These are phyloP conservation scores for Aspergillus diversus DNA, from an alignment of 495 filamentous ascomycete genomes.

Conservation along the genomic window DNA sequence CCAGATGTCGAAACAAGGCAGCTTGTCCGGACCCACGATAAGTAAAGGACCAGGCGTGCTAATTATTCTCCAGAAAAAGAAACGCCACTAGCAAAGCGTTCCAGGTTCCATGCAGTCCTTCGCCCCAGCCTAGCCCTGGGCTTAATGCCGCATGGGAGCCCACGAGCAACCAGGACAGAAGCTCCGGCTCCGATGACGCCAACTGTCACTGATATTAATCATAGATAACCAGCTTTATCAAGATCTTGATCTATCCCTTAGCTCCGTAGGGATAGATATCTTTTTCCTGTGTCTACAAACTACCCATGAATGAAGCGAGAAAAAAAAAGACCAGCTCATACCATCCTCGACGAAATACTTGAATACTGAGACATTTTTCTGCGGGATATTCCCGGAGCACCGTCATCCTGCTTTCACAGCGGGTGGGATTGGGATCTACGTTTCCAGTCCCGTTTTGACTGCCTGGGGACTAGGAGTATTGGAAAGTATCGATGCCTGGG, in stretches of 20 bases:
- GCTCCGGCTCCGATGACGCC: constrained; percentile 11
- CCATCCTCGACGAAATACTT: not conserved
- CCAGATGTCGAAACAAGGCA: not conserved
- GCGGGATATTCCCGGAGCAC: not conserved
- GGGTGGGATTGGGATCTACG: constrained; percentile 14
- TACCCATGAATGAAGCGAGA: not conserved
- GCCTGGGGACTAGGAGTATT: not conserved
- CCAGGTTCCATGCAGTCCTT: too few relatives aligned
- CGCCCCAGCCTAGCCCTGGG: not conserved
- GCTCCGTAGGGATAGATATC: not conserved
- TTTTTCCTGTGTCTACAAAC: not conserved
- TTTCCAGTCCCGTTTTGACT: constrained; percentile 15
- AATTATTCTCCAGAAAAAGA: not conserved
- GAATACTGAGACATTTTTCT: not conserved
- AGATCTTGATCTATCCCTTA: constrained; percentile 14
- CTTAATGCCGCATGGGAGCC: not conserved
- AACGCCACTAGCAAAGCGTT: too few relatives aligned
- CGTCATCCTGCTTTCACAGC: not conserved
- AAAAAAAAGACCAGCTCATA: not conserved
- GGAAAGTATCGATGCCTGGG: too few relatives aligned
- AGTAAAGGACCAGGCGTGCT: not conserved
- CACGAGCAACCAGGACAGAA: not conserved
- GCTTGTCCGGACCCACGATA: not conserved
- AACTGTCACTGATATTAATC: constrained; percentile 17
- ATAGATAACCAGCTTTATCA: constrained; percentile 21